Percentiles rank a stretch among this genome's conserved stretches.
These are phyloP conservation scores for Porpolomopsis calyptriformis DNA, from an alignment of 768 basidiomycete species.

Conservation along the genomic window DNA sequence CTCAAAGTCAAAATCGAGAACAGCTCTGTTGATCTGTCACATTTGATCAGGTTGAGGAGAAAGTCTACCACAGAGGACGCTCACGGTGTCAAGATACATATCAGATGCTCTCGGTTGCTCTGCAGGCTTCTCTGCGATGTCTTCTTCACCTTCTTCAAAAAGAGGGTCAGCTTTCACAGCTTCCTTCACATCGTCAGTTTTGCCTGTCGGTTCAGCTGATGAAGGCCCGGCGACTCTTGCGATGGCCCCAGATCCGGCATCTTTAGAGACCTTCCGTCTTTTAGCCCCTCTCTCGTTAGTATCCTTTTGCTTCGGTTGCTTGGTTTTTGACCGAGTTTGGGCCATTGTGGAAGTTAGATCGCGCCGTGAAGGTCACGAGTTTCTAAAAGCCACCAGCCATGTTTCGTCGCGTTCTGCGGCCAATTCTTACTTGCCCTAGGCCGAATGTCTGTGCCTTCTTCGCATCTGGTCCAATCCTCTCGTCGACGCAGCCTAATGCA, in stretches of 20 bases:
- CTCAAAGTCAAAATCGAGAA: conserved; percentile 98
- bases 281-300: conserved; percentile 6
- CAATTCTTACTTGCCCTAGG: not conserved
- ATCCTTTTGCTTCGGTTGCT: conserved; percentile 3
- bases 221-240: conserved; percentile 5
- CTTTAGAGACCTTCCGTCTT: conserved; percentile 2
- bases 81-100: conserved; percentile 88
- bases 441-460: conserved; percentile 9
- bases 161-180: conserved; percentile 15
- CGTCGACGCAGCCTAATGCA: conserved; percentile 40
- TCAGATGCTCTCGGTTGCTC: conserved; percentile 55
- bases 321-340: conserved; percentile 28
- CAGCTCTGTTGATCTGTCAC: conserved; percentile 73
- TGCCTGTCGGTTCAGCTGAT: not conserved
- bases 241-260: conserved; percentile 9
- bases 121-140: conserved; percentile 13
- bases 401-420: conserved; percentile 10
- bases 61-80: conserved; percentile 20
- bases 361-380: not conserved
- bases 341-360: conserved; percentile 1
- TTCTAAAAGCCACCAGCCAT: no score
- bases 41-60: conserved; percentile 6
- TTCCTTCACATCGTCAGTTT: not conserved
- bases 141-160: conserved; percentile 28
- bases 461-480: conserved; percentile 18